Evolutionary conservation across 352 stramenopile species (phyloP).

Genomic region (Globisporangium radiosum): DNA sequence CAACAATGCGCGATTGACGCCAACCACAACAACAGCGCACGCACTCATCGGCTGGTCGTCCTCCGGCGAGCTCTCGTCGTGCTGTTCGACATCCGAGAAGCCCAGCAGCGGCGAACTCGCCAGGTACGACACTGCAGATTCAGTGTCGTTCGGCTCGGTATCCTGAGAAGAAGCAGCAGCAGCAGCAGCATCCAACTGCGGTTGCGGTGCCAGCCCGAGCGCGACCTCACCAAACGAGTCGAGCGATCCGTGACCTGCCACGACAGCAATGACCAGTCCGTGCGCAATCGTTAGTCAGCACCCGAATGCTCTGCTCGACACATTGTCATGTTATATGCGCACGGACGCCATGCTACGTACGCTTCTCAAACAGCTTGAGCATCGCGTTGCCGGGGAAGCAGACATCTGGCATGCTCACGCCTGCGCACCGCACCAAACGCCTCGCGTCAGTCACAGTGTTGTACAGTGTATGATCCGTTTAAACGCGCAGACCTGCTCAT

Average conservation of each 20-base stretch:
- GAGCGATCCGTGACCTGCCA: constrained; percentile 30
- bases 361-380: constrained; percentile 32
- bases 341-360: constrained; percentile 16
- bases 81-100: constrained; percentile 10
- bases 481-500: no score
- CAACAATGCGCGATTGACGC: neutral
- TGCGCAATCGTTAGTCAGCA: neutral
- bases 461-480: neutral
- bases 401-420: constrained; percentile 21
- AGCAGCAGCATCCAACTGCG: neutral
- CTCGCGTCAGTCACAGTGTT: constrained; percentile 7
- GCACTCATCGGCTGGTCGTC: constrained; percentile 13
- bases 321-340: neutral
- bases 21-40: neutral
- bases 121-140: constrained; percentile 6
- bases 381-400: constrained; percentile 28
- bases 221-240: constrained; percentile 28
- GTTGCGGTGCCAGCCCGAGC: constrained; percentile 4
- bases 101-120: constrained; percentile 7
- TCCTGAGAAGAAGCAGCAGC: neutral
- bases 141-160: neutral
- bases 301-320: neutral
- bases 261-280: neutral
- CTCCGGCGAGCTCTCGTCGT: constrained; percentile 13
- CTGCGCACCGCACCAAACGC: constrained; percentile 11